Percentiles rank a stretch among this genome's conserved stretches.
Conservation (phyloP, 1,139 yeast species). For the Candida tetrigidarum region DNA sequence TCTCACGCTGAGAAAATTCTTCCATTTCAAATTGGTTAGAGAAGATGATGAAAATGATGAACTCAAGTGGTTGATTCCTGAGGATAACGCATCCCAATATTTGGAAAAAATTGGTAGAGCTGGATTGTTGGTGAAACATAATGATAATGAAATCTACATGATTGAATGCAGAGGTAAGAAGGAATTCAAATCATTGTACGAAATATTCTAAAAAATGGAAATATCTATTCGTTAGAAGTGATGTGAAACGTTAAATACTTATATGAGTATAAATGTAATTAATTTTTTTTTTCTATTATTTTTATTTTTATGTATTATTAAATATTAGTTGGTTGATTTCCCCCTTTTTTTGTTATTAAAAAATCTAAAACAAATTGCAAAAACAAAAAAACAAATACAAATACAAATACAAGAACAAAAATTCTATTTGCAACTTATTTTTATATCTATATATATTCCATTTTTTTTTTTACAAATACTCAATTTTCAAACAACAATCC, state of each 20-base stretch:
- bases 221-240: too few relatives aligned
- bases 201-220: slow-evolving; percentile 31
- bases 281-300: background rate
- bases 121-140: slow-evolving; percentile 42
- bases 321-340: background rate
- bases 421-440: slow-evolving; percentile 7
- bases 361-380: background rate
- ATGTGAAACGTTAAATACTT: too few relatives aligned
- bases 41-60: slow-evolving; percentile 20
- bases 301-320: slow-evolving; percentile 5
- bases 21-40: slow-evolving; percentile 31
- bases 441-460: background rate
- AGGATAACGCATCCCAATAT: slow-evolving; percentile 31
- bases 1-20: slow-evolving; percentile 30
- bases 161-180: slow-evolving; percentile 51
- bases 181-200: slow-evolving; percentile 41
- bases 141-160: slow-evolving; percentile 42
- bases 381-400: slow-evolving; percentile 1
- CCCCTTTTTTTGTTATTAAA: background rate
- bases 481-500: background rate
- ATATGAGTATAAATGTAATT: too few relatives aligned
- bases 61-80: slow-evolving; percentile 41
- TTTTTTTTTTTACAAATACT: slow-evolving; percentile 2
- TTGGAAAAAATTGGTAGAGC: slow-evolving; percentile 51
- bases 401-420: slow-evolving; percentile 3